Conservation (phyloP, 495 filamentous ascomycete species). For the Xylaria longipes region DNA sequence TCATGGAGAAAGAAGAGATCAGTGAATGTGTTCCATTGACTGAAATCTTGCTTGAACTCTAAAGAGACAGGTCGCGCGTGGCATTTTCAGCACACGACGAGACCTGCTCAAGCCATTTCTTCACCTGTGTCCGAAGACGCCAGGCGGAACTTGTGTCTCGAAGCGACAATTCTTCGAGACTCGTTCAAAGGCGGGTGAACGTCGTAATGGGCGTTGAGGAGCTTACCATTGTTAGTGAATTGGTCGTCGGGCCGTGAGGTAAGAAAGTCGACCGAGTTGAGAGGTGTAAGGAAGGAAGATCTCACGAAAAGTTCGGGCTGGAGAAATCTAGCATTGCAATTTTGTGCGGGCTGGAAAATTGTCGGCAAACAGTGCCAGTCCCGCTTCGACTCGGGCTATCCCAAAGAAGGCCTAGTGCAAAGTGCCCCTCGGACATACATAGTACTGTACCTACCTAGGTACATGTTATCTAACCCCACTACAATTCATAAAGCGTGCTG, state of each 20-base stretch:
- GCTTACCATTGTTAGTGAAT: constrained; percentile 55
- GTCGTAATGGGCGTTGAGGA: constrained; percentile 36
- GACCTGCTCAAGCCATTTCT: constrained; percentile 81
- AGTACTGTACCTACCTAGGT: neutral
- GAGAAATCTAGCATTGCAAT: constrained; percentile 29
- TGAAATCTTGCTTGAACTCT: constrained; percentile 90
- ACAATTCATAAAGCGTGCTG: neutral
- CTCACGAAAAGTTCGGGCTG: constrained; percentile 32
- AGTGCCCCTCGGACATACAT: constrained; percentile 33
- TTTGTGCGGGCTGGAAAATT: constrained; percentile 34
- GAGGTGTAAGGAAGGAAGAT: constrained; percentile 34
- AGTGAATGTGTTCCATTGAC: constrained; percentile 83
- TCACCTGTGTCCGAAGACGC: constrained; percentile 64
- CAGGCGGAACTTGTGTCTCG: constrained; percentile 58
- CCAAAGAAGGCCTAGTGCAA: constrained; percentile 16
- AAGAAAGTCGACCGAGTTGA: constrained; percentile 29
- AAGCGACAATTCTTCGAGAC: constrained; percentile 41
- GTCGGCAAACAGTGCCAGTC: constrained; percentile 22
- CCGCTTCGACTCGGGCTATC: neutral
- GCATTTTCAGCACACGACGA: constrained; percentile 63
- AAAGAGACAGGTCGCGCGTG: constrained; percentile 69
- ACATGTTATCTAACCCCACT: constrained; percentile 17
- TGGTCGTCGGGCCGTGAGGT: constrained; percentile 38
- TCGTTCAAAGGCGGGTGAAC: constrained; percentile 33
- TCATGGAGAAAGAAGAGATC: constrained; percentile 99